Base-by-base conservation (phyloP, 495 filamentous ascomycete genomes). In the Xylaria venustula region DNA sequence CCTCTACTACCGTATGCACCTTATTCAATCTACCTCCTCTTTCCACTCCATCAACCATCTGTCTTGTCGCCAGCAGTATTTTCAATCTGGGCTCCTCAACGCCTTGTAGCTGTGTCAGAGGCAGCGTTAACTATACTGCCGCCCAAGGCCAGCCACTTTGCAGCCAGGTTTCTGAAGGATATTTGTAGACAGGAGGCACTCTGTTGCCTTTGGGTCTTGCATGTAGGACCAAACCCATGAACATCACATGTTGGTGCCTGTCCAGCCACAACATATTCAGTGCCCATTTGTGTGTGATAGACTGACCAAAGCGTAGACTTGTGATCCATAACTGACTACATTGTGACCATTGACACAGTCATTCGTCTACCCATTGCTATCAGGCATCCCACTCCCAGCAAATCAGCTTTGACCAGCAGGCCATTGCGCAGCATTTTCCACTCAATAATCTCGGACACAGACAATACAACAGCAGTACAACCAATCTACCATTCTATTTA, bases 361-460 rank as follows among this genome's bases (percentile, higher is more conserved):
- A 60, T 17, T 45, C 20, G 36, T 44, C 23, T 45, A 20, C 42
- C 26, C 40, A 44, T 59, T 42, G 47, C 34, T 46, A 50, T 19
- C 34, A 9, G 50, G 6, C 47, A 52, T 60, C 37, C 34, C 20
- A 52, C 41, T 25, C 23, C 25, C 22, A 17, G 23, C 36, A 45
- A 36, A 22, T 12, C n/a, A 42, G 57, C 57, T 60, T 52, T 52
- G 57, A 52, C 40, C 57, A 60, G 32, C 17, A 51, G 56, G n/a
- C 8, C 32, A 28, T 25, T 45, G 53, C 36, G 34, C 14, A 6
- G 23, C 8, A 28, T 40, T 28, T 15, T 34, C 25, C 30, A 34
- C 11, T 20, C 23, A 20, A 45, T 46, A 40, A 23, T 20, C 32
- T 48, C 32, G 41, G 20, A 23, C 32, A 1, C 23, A 26, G 26